Percentiles rank a stretch among this genome's conserved stretches.
These are phyloP conservation scores for Russula lepida DNA, from an alignment of 768 basidiomycete species.

Conservation along the genomic window DNA sequence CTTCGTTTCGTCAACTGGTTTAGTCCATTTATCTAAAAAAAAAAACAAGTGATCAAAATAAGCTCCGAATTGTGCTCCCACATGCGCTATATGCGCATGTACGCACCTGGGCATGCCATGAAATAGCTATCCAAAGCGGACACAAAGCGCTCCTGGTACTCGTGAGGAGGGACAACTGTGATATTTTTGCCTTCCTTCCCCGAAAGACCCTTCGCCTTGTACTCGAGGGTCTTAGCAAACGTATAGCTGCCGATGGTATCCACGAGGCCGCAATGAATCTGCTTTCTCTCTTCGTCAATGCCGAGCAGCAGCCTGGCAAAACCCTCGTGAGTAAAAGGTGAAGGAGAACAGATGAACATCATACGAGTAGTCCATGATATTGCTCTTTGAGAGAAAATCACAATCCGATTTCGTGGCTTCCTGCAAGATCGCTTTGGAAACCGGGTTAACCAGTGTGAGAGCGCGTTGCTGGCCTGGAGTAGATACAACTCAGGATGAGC, in stretches of 20 bases:
- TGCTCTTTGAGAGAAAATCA: slow-evolving; percentile 63
- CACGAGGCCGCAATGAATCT: slow-evolving; percentile 71
- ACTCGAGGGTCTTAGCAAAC: slow-evolving; percentile 79
- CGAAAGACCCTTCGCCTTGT: slow-evolving; percentile 66
- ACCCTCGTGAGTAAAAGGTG: neutral
- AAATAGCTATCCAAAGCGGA: slow-evolving; percentile 68
- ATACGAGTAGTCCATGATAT: slow-evolving; percentile 85
- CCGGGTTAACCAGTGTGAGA: slow-evolving; percentile 56
- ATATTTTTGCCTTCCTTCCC: slow-evolving; percentile 57
- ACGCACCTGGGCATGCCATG: slow-evolving; percentile 61
- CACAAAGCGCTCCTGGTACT: slow-evolving; percentile 73
- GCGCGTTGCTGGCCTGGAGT: slow-evolving; percentile 66
- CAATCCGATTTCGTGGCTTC: slow-evolving; percentile 65
- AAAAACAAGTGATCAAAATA: neutral
- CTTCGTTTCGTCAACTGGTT: slow-evolving; percentile 28
- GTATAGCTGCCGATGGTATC: slow-evolving; percentile 85
- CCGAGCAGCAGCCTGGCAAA: slow-evolving; percentile 56
- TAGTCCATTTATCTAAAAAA: slow-evolving; percentile 33
- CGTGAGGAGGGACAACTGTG: slow-evolving; percentile 71
- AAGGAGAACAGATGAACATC: slow-evolving; percentile 19
- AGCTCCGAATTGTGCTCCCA: neutral
- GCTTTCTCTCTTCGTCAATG: slow-evolving; percentile 54
- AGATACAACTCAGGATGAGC: too few species aligned
- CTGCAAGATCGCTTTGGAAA: slow-evolving; percentile 62
- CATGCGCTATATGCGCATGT: slow-evolving; percentile 10